Evolutionary conservation across 1,139 yeast species (phyloP), one percentile per base, ranked within the genome.

Genomic region (Oligophagozyma castellii): DNA sequence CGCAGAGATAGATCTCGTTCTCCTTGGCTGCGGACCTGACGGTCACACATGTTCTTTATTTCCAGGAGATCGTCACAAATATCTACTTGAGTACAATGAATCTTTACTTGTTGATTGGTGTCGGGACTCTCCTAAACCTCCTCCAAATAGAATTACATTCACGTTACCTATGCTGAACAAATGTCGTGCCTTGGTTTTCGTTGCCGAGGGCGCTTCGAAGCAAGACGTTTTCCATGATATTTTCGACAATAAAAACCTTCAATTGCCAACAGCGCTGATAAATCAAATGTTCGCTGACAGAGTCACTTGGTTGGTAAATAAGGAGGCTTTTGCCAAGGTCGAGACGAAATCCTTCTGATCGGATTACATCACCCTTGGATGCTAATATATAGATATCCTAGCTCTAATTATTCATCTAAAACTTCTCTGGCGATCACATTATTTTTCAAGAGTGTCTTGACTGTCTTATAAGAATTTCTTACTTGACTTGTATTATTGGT

Each of bases 1-100:
- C 35, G 65, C 65, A 43, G 76, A 79, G 26, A 79, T 92, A 53
- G 98, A 92, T 55, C 60, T 89, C 40, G 63, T 92, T 37, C 62
- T 92, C 40, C 66, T 92, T 36, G 98, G 99, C 14, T 83, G 95
- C 61, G 98, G 98, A 2, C 98, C 98, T 7, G 99, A 92, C 54
- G 99, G 99, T 19, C 99, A 92, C 55, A 83, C 92, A 37, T 93
- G 95, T 41, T 83, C 95, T 12, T 63, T 92, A 35, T 92, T 92
- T 65, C 64, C 63, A 5, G 59, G 53, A 14, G 43, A 35, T 13
- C 69, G 71, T 43, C 93, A 83, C 52, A 78, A 75, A 42, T 73
- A 81, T 35, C 64, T 92, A 41, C 30, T 51, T 11, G 40, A 48
- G 38, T 95, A 84, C 53, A 68, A 73, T 40, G 63, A 72, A 42